phyloP scores from a whole-genome alignment of 108 stramenopile species.

The Aurantiochytrium sp. region DNA sequence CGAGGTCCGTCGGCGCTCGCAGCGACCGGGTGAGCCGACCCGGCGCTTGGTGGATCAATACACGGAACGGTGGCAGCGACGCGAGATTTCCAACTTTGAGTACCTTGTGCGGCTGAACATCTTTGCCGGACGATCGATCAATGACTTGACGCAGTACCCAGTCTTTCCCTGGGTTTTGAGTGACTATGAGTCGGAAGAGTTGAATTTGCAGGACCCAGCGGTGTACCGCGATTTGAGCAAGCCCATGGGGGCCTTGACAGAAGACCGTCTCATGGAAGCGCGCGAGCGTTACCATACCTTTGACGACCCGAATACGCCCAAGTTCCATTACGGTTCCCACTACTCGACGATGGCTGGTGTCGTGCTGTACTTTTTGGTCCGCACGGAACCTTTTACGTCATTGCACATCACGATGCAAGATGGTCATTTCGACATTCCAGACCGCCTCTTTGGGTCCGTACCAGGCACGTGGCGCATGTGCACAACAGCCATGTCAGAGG shows the following conservation, averaged over 20 bases:
- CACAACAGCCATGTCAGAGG: conserved; percentile 42
- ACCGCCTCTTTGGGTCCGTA: conserved; percentile 29
- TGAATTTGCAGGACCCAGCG: conserved; percentile 65
- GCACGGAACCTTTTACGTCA: conserved; percentile 26
- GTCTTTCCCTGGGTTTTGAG: conserved; percentile 93
- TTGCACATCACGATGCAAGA: conserved; percentile 23
- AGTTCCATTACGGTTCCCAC: conserved; percentile 44
- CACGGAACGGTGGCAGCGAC: conserved; percentile 27
- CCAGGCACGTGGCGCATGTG: conserved; percentile 19
- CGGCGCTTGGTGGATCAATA: not conserved
- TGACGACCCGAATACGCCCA: not conserved
- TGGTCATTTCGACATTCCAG: conserved; percentile 34
- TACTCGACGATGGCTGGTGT: conserved; percentile 45
- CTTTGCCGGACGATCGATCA: conserved; percentile 33
- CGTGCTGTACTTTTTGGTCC: conserved; percentile 28
- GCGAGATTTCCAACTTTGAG: conserved; percentile 45
- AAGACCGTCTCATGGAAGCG: not conserved
- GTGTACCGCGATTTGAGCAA: conserved; percentile 80
- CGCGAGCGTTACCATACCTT: not conserved
- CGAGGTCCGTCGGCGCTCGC: not conserved
- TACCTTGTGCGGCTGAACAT: conserved; percentile 47
- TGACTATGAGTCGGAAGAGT: conserved; percentile 65
- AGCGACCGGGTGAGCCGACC: not conserved
- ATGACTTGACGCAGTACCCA: conserved; percentile 67
- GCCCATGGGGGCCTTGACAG: conserved; percentile 79